A percentile compares a stretch with the other conserved stretches of the same genome.
These are phyloP conservation scores for Cystofilobasidium capitatum DNA, from an alignment of 768 basidiomycete species.

Conservation along the genomic window DNA sequence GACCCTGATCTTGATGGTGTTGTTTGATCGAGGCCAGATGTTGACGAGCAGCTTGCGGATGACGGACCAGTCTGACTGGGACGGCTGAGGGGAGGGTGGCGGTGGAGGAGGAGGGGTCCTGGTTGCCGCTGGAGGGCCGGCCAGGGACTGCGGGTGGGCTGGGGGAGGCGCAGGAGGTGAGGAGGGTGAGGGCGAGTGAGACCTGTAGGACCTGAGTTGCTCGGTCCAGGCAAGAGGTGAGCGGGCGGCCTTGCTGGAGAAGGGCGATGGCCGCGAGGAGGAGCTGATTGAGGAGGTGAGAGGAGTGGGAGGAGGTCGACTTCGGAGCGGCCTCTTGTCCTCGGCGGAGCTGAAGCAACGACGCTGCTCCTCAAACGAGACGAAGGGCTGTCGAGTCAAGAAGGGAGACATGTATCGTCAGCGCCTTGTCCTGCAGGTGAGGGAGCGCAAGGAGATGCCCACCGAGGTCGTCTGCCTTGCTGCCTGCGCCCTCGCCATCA, in stretches of 20 bases:
- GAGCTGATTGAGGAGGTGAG: too few relatives aligned
- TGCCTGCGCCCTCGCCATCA: not conserved
- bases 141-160: not conserved
- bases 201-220: not conserved
- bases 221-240: not conserved
- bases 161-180: not conserved
- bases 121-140: not conserved
- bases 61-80: slow-evolving; percentile 63
- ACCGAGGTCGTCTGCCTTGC: too few relatives aligned
- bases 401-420: too few relatives aligned
- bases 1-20: slow-evolving; percentile 71
- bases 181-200: not conserved
- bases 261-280: too few relatives aligned
- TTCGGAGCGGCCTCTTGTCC: too few relatives aligned
- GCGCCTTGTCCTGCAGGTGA: too few relatives aligned
- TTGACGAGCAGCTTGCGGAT: slow-evolving; percentile 71
- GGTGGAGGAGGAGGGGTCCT: not conserved
- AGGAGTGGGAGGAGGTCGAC: too few relatives aligned
- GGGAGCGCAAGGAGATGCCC: too few relatives aligned
- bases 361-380: too few relatives aligned
- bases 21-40: slow-evolving; percentile 74
- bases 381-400: too few relatives aligned
- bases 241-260: too few relatives aligned
- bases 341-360: too few relatives aligned
- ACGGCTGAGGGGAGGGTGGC: not conserved